phyloP scores from a whole-genome alignment of 805 yeast species.

The Jamesozyma spencerorum region DNA sequence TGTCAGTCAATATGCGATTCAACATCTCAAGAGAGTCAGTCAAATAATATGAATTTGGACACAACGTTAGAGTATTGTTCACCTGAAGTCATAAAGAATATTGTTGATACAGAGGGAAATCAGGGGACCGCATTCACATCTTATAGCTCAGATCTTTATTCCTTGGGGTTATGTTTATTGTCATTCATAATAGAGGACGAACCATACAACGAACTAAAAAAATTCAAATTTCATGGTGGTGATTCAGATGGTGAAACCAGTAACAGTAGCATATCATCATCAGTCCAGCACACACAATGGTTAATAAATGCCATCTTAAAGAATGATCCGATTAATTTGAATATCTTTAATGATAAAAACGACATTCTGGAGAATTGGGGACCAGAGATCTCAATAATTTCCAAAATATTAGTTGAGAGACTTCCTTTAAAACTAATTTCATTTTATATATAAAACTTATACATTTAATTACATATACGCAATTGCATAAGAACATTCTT shows the following conservation, averaged over 20 bases:
- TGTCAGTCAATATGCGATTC: not conserved
- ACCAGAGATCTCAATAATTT: constrained; percentile 7
- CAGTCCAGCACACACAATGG: constrained; percentile 17
- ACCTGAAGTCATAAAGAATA: constrained; percentile 9
- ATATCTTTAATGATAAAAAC: constrained; percentile 5
- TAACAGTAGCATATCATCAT: constrained; percentile 1
- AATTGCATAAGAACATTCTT: not conserved
- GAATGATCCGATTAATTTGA: constrained; percentile 14
- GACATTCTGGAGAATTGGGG: constrained; percentile 5
- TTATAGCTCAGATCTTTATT: constrained; percentile 12
- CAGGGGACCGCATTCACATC: not conserved
- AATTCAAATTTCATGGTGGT: constrained; percentile 4
- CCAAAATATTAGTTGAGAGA: constrained; percentile 8
- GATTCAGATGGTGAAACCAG: constrained; percentile 2
- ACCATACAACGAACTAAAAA: constrained; percentile 12
- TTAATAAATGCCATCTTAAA: constrained; percentile 13
- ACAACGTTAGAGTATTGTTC: constrained; percentile 18
- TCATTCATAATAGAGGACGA: constrained; percentile 13
- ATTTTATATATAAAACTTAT: not conserved
- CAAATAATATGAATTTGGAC: constrained; percentile 4
- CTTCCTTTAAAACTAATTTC: constrained; percentile 3
- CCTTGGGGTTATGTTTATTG: constrained; percentile 14
- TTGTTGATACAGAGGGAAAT: not conserved
- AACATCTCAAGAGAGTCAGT: not conserved
- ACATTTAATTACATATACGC: constrained; percentile 1